A percentile compares a stretch with the other conserved stretches of the same genome.
Evolutionary conservation across 345 rosid genomes (phyloP).

Genomic region (Geranium brycei): DNA sequence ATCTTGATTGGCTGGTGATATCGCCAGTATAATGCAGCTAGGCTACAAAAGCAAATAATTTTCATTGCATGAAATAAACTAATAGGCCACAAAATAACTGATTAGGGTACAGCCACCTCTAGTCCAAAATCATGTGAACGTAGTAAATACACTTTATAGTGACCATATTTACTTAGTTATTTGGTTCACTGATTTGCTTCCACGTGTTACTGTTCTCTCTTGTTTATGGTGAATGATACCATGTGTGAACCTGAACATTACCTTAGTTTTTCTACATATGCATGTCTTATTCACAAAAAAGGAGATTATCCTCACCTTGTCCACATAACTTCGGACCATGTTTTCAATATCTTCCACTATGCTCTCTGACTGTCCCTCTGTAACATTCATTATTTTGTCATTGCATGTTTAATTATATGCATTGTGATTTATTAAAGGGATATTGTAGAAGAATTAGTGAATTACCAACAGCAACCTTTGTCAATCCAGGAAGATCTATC

Average conservation of each 20-base stretch:
- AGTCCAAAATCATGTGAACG: neutral
- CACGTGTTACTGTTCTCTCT: too few relatives aligned
- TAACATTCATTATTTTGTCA: constrained; percentile 19
- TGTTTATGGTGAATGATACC: too few relatives aligned
- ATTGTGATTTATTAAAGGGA: neutral
- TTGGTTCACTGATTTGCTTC: too few relatives aligned
- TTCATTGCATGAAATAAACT: constrained; percentile 9
- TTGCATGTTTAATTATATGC: constrained; percentile 5
- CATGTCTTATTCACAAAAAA: too few relatives aligned
- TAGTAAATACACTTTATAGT: neutral
- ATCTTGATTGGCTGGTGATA: constrained; percentile 99
- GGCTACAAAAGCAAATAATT: constrained; percentile 50
- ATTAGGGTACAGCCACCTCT: neutral
- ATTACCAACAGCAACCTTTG: constrained; percentile 98
- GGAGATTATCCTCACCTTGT: constrained; percentile 47
- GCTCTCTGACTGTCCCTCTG: constrained; percentile 86
- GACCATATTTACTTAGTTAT: too few relatives aligned
- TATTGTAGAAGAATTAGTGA: constrained; percentile 2
- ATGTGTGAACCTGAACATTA: too few relatives aligned
- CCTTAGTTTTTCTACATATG: too few relatives aligned
- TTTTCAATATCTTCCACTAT: constrained; percentile 91
- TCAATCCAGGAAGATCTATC: constrained; percentile 99
- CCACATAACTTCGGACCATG: constrained; percentile 99
- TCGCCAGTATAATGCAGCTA: constrained; percentile 91
- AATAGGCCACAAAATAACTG: neutral